phyloP scores from a whole-genome alignment of 1,139 yeast species.

The Protomyces arabidopsidicola region DNA sequence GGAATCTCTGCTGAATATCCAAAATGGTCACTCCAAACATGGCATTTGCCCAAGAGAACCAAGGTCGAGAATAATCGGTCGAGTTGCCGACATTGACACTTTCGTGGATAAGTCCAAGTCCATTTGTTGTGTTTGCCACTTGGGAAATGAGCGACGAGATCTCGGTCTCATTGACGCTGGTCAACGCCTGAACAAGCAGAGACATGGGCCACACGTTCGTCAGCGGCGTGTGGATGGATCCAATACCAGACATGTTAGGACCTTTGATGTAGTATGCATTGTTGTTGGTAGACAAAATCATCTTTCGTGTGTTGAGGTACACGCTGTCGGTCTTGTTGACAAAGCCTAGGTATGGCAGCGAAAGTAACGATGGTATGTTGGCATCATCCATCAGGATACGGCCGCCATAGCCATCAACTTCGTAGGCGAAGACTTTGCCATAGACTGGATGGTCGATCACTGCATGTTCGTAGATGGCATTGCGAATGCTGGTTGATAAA shows the following conservation, averaged over 20 bases:
- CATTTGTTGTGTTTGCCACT: slow-evolving; percentile 60
- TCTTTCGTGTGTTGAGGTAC: slow-evolving; percentile 71
- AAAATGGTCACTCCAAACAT: slow-evolving; percentile 82
- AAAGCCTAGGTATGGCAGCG: slow-evolving; percentile 78
- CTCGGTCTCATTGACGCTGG: slow-evolving; percentile 67
- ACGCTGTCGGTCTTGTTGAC: slow-evolving; percentile 49
- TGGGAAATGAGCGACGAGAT: slow-evolving; percentile 50
- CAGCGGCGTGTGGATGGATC: slow-evolving; percentile 87
- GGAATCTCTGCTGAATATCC: slow-evolving; percentile 56
- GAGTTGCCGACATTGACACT: slow-evolving; percentile 61
- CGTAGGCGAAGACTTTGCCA: slow-evolving; percentile 81
- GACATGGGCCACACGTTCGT: slow-evolving; percentile 90
- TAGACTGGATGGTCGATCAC: slow-evolving; percentile 59
- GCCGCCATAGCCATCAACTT: slow-evolving; percentile 83
- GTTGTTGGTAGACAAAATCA: slow-evolving; percentile 56
- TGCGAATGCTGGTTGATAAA: slow-evolving; percentile 39
- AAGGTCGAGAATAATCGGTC: slow-evolving; percentile 40
- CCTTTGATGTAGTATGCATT: slow-evolving; percentile 75
- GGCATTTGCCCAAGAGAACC: slow-evolving; percentile 80
- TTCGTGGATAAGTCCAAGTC: slow-evolving; percentile 80
- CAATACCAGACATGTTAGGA: slow-evolving; percentile 71
- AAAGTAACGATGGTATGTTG: slow-evolving; percentile 72
- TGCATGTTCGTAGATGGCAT: slow-evolving; percentile 62
- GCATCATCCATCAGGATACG: slow-evolving; percentile 81
- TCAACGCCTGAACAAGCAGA: slow-evolving; percentile 64